These are phyloP conservation scores for Canavalia gladiata DNA, from an alignment of 306 rosid species.

Conservation along the genomic window DNA sequence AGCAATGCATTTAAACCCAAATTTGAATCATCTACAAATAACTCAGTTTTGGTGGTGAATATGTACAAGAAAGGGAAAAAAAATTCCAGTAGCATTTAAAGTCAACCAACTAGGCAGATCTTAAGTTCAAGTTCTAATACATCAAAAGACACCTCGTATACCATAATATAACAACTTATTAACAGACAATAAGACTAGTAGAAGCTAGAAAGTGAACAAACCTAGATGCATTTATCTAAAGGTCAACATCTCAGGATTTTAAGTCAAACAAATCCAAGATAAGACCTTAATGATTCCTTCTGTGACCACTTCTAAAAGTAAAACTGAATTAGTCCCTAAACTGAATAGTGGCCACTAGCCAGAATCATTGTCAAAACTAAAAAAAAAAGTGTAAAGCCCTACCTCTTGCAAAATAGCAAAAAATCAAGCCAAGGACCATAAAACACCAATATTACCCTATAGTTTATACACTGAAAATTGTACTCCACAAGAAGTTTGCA, in stretches of 20 bases:
- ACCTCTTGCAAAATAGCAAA: neutral
- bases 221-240: neutral
- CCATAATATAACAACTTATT: neutral
- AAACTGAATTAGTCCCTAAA: neutral
- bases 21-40: neutral
- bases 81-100: neutral
- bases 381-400: neutral
- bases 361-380: neutral
- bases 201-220: conserved; percentile 1
- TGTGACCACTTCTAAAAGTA: neutral
- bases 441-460: neutral
- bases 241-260: neutral
- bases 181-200: neutral
- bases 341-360: neutral
- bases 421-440: neutral
- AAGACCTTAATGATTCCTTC: neutral
- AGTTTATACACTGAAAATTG: neutral
- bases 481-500: neutral
- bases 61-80: neutral
- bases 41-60: neutral
- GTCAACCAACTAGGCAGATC: neutral
- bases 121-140: neutral
- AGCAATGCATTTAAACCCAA: conserved; percentile 1
- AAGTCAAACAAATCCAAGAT: neutral
- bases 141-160: neutral